Percentiles rank a stretch among this genome's conserved stretches.
phyloP scores from a whole-genome alignment of 2,329 filamentous ascomycete species.

The Microcera coccophila region DNA sequence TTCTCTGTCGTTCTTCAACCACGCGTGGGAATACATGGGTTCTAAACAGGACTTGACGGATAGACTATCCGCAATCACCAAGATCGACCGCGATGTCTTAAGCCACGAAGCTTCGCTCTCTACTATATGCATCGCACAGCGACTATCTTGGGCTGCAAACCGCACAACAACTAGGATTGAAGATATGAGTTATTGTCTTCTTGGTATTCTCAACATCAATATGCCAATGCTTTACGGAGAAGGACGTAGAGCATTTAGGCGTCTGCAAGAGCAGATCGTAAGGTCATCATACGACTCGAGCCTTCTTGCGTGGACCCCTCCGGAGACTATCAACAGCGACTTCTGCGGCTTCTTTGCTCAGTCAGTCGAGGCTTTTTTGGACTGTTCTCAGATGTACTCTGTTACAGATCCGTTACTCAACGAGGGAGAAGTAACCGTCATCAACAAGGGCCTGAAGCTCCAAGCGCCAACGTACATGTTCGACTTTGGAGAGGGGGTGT shows the following conservation, averaged over 20 bases:
- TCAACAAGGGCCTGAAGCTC: neutral
- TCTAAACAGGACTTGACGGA: constrained; percentile 6
- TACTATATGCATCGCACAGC: constrained; percentile 9
- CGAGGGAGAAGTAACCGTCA: neutral
- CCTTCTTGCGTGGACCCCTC: constrained; percentile 7
- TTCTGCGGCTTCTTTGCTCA: neutral
- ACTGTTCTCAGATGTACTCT: neutral
- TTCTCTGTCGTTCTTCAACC: constrained; percentile 11
- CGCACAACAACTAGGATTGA: constrained; percentile 18
- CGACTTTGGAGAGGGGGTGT: neutral
- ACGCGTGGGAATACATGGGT: constrained; percentile 9
- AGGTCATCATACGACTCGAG: constrained; percentile 8
- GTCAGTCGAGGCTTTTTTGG: neutral
- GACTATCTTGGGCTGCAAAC: constrained; percentile 20
- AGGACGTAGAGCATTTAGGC: constrained; percentile 19
- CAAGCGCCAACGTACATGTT: neutral
- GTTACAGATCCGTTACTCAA: neutral
- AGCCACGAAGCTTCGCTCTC: constrained; percentile 4
- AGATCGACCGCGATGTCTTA: constrained; percentile 12
- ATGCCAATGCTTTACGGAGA: constrained; percentile 23
- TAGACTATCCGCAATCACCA: constrained; percentile 7
- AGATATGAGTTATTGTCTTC: constrained; percentile 23
- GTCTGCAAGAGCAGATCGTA: constrained; percentile 24
- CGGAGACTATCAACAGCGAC: neutral
- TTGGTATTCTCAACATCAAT: constrained; percentile 19